Conservation (phyloP, 768 basidiomycete species). For the Termitomyces sp. region DNA sequence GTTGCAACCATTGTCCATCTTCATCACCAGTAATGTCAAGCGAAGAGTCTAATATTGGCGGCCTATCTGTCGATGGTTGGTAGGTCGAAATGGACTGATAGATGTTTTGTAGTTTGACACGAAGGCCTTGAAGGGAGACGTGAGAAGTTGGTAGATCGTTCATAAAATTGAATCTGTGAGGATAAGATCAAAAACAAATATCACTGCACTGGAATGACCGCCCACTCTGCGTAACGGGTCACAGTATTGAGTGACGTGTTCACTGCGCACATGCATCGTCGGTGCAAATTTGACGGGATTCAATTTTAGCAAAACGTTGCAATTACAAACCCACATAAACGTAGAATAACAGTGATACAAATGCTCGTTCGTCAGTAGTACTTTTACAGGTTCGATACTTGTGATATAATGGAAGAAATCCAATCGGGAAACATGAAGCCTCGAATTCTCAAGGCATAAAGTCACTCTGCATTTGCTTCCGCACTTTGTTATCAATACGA, state of each 20-base stretch:
- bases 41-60: slow-evolving; percentile 44
- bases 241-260: no score
- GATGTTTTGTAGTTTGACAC: slow-evolving; percentile 25
- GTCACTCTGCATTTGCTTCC: not conserved
- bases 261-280: no score
- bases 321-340: no score
- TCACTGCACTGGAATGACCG: no score
- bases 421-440: not conserved
- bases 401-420: not conserved
- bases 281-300: no score
- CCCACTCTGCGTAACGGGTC: no score
- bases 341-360: not conserved
- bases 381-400: not conserved
- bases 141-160: slow-evolving; percentile 14
- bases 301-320: no score
- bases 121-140: slow-evolving; percentile 26
- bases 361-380: not conserved
- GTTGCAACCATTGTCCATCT: slow-evolving; percentile 37
- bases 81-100: slow-evolving; percentile 32
- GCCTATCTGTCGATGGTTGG: slow-evolving; percentile 30
- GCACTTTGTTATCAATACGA: not conserved
- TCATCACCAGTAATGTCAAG: slow-evolving; percentile 27
- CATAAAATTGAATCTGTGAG: not conserved
- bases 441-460: not conserved
- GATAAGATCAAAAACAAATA: not conserved